These are phyloP conservation scores for Phycomyces nitens DNA, from an alignment of 192 early-diverging fungal species.

Conservation along the genomic window DNA sequence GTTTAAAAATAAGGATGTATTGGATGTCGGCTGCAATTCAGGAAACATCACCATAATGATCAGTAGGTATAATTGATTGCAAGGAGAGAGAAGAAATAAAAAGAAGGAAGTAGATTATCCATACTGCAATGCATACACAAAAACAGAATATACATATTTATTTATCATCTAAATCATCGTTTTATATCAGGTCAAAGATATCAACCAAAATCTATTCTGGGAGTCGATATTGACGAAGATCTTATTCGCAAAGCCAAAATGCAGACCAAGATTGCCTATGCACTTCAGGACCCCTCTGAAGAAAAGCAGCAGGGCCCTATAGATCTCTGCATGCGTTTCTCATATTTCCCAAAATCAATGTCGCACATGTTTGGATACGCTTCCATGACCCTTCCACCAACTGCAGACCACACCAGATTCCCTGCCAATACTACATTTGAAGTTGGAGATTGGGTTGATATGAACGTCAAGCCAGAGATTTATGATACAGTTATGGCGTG, in stretches of 20 bases:
- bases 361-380: slow-evolving; percentile 38
- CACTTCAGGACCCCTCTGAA: slow-evolving; percentile 24
- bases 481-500: slow-evolving; percentile 67
- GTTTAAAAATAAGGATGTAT: slow-evolving; percentile 54
- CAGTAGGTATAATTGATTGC: slow-evolving; percentile 30
- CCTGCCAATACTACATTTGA: slow-evolving; percentile 62
- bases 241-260: slow-evolving; percentile 59
- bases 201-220: slow-evolving; percentile 51
- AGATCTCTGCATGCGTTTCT: slow-evolving; percentile 16
- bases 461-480: slow-evolving; percentile 16
- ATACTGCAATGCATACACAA: neutral
- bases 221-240: slow-evolving; percentile 70
- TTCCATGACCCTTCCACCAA: slow-evolving; percentile 22
- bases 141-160: neutral
- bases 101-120: neutral
- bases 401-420: slow-evolving; percentile 34
- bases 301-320: slow-evolving; percentile 1
- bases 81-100: neutral
- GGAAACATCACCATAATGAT: slow-evolving; percentile 58
- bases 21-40: slow-evolving; percentile 82
- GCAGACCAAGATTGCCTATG: slow-evolving; percentile 39
- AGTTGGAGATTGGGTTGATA: slow-evolving; percentile 56
- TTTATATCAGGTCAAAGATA: slow-evolving; percentile 45
- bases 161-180: neutral
- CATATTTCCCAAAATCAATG: slow-evolving; percentile 57